These are phyloP conservation scores for Raddia distichophylla DNA, from an alignment of 176 grass and related monocot genomes.

Conservation along the genomic window DNA sequence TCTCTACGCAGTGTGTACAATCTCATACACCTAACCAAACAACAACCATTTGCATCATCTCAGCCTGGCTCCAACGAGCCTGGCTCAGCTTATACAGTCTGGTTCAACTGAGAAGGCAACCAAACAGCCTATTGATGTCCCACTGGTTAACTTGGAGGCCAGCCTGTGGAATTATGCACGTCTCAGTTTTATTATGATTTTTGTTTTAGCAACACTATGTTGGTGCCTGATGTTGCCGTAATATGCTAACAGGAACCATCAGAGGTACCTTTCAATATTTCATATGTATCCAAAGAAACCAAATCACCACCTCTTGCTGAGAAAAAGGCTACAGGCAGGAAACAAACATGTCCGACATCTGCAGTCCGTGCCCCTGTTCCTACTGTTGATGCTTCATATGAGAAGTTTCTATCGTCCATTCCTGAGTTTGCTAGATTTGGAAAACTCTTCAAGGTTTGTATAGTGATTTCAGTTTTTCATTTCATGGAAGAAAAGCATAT, in stretches of 20 bases:
- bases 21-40: no score
- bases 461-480: neutral
- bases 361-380: slow-evolving; percentile 65
- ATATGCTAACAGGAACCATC: slow-evolving; percentile 69
- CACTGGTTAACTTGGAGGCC: slow-evolving; percentile 88
- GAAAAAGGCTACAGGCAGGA: slow-evolving; percentile 96
- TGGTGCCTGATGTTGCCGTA: slow-evolving; percentile 16
- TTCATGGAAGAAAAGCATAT: neutral
- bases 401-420: slow-evolving; percentile 93
- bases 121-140: no score
- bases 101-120: no score
- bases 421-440: slow-evolving; percentile 87
- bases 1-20: no score
- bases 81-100: no score
- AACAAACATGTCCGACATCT: slow-evolving; percentile 63
- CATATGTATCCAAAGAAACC: slow-evolving; percentile 74
- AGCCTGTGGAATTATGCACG: slow-evolving; percentile 84
- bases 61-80: no score
- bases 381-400: slow-evolving; percentile 75
- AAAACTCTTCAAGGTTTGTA: slow-evolving; percentile 89
- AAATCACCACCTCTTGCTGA: slow-evolving; percentile 89
- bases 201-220: slow-evolving; percentile 1
- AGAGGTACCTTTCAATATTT: slow-evolving; percentile 86
- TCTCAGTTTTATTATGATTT: slow-evolving; percentile 26
- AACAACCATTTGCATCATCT: no score